Percentiles rank a stretch among this genome's conserved stretches.
Evolutionary conservation across 2,329 filamentous ascomycete species (phyloP).

Genomic region (Colletotrichum aenigma): DNA sequence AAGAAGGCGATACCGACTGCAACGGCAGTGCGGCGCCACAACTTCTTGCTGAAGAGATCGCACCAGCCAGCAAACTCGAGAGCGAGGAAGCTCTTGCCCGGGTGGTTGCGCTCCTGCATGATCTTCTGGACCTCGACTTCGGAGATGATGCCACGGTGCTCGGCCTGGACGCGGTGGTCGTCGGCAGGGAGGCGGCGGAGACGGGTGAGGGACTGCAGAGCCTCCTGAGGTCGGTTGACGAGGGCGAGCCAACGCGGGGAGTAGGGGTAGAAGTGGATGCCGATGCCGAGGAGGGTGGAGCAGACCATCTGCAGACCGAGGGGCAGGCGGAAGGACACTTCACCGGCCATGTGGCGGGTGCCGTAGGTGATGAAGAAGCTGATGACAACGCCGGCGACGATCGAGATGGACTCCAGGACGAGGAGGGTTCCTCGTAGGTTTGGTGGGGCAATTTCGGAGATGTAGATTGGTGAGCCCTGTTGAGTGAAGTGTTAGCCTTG

Average conservation of each 20-base stretch:
- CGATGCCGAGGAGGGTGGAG: slow-evolving; percentile 39
- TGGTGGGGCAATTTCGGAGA: slow-evolving; percentile 38
- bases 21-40: slow-evolving; percentile 45
- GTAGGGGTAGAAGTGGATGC: slow-evolving; percentile 50
- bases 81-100: slow-evolving; percentile 35
- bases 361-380: slow-evolving; percentile 61
- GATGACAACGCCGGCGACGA: slow-evolving; percentile 56
- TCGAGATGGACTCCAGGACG: slow-evolving; percentile 54
- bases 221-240: slow-evolving; percentile 39
- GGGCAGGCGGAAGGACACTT: slow-evolving; percentile 49
- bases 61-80: slow-evolving; percentile 50
- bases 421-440: slow-evolving; percentile 45
- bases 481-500: neutral
- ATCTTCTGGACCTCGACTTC: slow-evolving; percentile 51
- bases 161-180: slow-evolving; percentile 47
- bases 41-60: slow-evolving; percentile 50
- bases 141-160: slow-evolving; percentile 53
- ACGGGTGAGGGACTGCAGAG: slow-evolving; percentile 37
- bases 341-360: slow-evolving; percentile 44
- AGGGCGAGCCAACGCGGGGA: slow-evolving; percentile 50
- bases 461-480: slow-evolving; percentile 32
- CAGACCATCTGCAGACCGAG: slow-evolving; percentile 51
- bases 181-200: slow-evolving; percentile 44
- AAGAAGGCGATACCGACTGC: slow-evolving; percentile 34
- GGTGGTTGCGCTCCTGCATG: slow-evolving; percentile 39